These are phyloP conservation scores for Globisporangium splendens DNA, from an alignment of 352 stramenopile species.

Conservation along the genomic window DNA sequence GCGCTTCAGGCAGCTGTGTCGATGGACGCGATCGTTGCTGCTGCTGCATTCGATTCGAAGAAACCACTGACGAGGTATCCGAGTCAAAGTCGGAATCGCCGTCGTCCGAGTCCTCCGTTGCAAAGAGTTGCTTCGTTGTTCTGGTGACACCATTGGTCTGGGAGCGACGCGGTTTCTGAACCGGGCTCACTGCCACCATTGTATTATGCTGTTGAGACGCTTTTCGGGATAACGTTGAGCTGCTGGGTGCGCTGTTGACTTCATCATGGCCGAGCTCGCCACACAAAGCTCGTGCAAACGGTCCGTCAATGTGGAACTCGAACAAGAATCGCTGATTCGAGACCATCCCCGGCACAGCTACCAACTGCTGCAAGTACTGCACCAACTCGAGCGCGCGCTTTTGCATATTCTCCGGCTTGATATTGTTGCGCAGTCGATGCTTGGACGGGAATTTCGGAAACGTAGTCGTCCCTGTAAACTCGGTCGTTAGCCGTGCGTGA, in stretches of 20 bases:
- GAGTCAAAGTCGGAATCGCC: constrained; percentile 35
- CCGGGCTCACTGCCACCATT: constrained; percentile 14
- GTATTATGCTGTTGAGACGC: not conserved
- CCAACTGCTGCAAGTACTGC: constrained; percentile 67
- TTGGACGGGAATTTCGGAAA: constrained; percentile 82
- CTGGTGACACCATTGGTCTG: constrained; percentile 16
- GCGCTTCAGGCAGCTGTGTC: not conserved
- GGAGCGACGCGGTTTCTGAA: constrained; percentile 7
- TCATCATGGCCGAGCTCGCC: constrained; percentile 4
- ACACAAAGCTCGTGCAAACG: constrained; percentile 29
- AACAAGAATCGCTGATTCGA: constrained; percentile 61
- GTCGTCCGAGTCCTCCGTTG: constrained; percentile 36
- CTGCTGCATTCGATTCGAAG: constrained; percentile 7
- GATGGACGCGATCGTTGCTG: constrained; percentile 2
- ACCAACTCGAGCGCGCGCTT: constrained; percentile 81
- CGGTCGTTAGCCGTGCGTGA: constrained; percentile 40
- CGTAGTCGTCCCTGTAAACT: constrained; percentile 17
- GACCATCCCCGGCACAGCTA: constrained; percentile 42
- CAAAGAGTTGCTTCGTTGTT: constrained; percentile 46
- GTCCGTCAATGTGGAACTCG: constrained; percentile 55
- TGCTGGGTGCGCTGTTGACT: constrained; percentile 8
- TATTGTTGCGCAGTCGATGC: constrained; percentile 71
- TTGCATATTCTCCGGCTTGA: constrained; percentile 81
- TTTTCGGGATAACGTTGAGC: constrained; percentile 3
- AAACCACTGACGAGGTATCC: constrained; percentile 23